Base-by-base conservation (phyloP, 2,329 filamentous ascomycete species). In the Alternaria triticina region DNA sequence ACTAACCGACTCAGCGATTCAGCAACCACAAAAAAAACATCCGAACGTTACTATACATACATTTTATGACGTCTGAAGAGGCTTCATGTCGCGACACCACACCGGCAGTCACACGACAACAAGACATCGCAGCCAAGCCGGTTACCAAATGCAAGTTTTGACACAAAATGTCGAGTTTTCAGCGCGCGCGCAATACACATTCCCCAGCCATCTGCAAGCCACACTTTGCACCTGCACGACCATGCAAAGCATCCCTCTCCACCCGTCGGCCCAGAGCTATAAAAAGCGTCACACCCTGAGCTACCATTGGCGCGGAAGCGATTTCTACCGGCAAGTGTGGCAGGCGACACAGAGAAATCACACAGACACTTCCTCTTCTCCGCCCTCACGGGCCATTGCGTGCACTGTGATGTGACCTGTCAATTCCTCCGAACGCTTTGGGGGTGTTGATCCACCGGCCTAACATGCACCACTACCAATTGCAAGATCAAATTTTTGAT, bases 291-390 rank as follows among this genome's bases (percentile, higher is more conserved):
- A 28, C 51, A 65, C 65, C 60, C 62, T 72, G 63, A 62, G 54
- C 61, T 62, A 63, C 68, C 69, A 70, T 44, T 62, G 59, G 61
- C 63, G 64, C 68, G 66, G 67, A 62, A 52, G 54, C 57, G 50
- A 54, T 25, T 25, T 57, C 49, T 52, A 63, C 58, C 57, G 57
- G 54, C 49, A 54, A 50, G 64, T 65, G 63, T 64, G 56, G 62
- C 66, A 69, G 62, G 70, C 70, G 61, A 70, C 69, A 72, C 71
- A 65, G 36, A 47, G 61, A 54, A 50, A 67, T 68, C 68, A 69
- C 70, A 65, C 66, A 68, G 15, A 40, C 36, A 40, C n/a, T 6
- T 40, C 15, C 36, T 71, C 64, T 65, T 66, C 64, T 66, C 60
- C 61, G 55, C 56, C 45, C 30, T 61, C 62, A 66, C 64, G 61